These are phyloP conservation scores for Anastatica hierochuntica DNA, from an alignment of 345 rosid genomes.

Conservation along the genomic window DNA sequence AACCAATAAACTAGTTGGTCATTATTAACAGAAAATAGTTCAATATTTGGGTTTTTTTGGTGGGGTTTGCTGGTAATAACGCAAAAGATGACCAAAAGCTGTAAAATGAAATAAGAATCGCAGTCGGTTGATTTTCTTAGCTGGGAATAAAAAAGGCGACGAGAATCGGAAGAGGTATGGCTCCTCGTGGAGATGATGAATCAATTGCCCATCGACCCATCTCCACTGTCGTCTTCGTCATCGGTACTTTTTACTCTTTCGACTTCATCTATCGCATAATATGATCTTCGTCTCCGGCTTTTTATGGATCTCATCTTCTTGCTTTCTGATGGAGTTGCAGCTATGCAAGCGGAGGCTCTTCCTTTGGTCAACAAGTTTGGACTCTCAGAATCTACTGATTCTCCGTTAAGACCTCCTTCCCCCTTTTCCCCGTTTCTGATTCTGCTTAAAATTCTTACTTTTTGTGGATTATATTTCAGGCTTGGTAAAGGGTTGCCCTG, in stretches of 20 bases:
- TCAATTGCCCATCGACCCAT: conserved; percentile 34
- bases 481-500: conserved; percentile 81
- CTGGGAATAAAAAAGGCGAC: too few species aligned
- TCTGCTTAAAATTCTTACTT: not conserved
- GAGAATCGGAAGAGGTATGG: conserved; percentile 11
- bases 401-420: conserved; percentile 43
- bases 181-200: too few species aligned
- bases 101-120: too few species aligned
- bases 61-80: too few species aligned
- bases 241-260: conserved; percentile 57
- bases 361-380: conserved; percentile 73
- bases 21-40: too few species aligned
- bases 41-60: too few species aligned
- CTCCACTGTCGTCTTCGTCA: conserved; percentile 60
- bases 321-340: conserved; percentile 38
- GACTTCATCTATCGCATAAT: too few species aligned
- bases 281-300: too few species aligned
- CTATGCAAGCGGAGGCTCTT: conserved; percentile 92
- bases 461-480: conserved; percentile 31
- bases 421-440: not conserved
- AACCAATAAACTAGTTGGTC: too few species aligned
- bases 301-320: too few species aligned
- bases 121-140: too few species aligned
- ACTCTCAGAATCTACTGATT: conserved; percentile 42
- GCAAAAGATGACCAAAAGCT: too few species aligned